Evolutionary conservation across 352 stramenopile species (phyloP), one percentile per base, ranked within the genome.

Genomic region (Globisporangium paroecandrum): DNA sequence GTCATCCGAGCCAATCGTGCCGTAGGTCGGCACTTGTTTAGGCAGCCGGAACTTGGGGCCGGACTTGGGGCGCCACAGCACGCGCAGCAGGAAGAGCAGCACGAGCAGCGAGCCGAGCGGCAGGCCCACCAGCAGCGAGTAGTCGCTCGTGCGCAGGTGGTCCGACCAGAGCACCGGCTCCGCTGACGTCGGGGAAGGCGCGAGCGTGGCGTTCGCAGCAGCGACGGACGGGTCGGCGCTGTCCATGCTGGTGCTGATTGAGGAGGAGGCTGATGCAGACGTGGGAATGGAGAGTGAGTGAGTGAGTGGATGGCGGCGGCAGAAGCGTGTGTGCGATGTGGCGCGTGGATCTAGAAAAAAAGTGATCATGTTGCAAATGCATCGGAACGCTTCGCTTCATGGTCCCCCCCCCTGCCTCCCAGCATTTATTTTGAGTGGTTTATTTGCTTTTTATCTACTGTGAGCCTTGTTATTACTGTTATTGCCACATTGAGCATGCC

Each of bases 21-120:
- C 87, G 69, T 95, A 95, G 20, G 86, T 95, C 1, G 87, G 87
- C 34, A 91, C 87, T 25, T 88, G 74, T 68, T 91, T 93, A 32
- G 85, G 85, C 20, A 93, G 63, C 18, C 85, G 85, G 71, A 95
- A 95, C 75, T 91, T 95, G 32, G 83, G 87, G 6, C 81, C 82
- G 15, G 74, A 66, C 55, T 89, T 89, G 27, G 83, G 82, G 1
- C 83, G 83, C 87, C 87, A 95, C 10, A 95, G 69, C 60, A 91
- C 77, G 57, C 87, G 87, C 66, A 95, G 68, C 5, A 92, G 22
- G 64, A 93, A 74, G 22, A 89, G 64, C 34, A 87, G 75, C 46
- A 74, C 69, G 24, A 93, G 58, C 15, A 95, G 62, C 27, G 85
- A 77, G 34, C 81, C 81, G 38, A 92, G 9, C 3, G 87, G 87